Percentiles rank a stretch among this genome's conserved stretches.
These are phyloP conservation scores for Ustilago hordei DNA, from an alignment of 1,284 basidiomycete genomes.

Conservation along the genomic window DNA sequence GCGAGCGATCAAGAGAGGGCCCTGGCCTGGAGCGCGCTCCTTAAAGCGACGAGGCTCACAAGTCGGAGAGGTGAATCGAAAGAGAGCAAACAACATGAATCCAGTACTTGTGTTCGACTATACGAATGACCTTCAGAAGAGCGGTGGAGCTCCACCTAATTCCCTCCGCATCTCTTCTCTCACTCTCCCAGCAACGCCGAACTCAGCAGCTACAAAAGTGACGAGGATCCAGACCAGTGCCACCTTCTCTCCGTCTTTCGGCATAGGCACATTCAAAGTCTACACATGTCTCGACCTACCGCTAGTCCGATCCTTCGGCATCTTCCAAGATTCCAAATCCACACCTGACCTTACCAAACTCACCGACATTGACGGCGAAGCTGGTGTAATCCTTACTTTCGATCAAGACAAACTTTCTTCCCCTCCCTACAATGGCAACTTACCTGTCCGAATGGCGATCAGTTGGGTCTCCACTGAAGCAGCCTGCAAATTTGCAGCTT, in stretches of 20 bases:
- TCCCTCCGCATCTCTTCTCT: conserved; percentile 15
- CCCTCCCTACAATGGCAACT: not conserved
- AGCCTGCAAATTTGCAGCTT: conserved; percentile 35
- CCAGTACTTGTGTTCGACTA: conserved; percentile 42
- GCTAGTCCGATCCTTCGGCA: conserved; percentile 9
- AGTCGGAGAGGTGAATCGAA: not conserved
- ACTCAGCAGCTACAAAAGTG: conserved; percentile 4
- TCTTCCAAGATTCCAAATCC: conserved; percentile 3
- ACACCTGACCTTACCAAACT: conserved; percentile 1
- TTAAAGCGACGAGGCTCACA: not conserved
- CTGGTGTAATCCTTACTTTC: conserved; percentile 19
- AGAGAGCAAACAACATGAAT: conserved; percentile 24
- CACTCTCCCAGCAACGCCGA: not conserved
- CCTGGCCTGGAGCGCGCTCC: conserved; percentile 10
- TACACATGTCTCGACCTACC: conserved; percentile 42
- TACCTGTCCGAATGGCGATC: conserved; percentile 36
- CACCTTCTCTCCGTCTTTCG: conserved; percentile 34
- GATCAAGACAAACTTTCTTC: conserved; percentile 15
- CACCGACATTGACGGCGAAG: conserved; percentile 17
- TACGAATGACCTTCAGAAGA: conserved; percentile 31
- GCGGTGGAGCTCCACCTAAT: conserved; percentile 21
- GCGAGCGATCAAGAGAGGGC: conserved; percentile 5
- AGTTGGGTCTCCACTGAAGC: conserved; percentile 35
- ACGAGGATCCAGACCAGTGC: conserved; percentile 29
- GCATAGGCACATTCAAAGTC: conserved; percentile 31